A percentile compares a stretch with the other conserved stretches of the same genome.
These are phyloP conservation scores for Stagonosporopsis tanaceti DNA, from an alignment of 2,329 filamentous ascomycete species.

Conservation along the genomic window DNA sequence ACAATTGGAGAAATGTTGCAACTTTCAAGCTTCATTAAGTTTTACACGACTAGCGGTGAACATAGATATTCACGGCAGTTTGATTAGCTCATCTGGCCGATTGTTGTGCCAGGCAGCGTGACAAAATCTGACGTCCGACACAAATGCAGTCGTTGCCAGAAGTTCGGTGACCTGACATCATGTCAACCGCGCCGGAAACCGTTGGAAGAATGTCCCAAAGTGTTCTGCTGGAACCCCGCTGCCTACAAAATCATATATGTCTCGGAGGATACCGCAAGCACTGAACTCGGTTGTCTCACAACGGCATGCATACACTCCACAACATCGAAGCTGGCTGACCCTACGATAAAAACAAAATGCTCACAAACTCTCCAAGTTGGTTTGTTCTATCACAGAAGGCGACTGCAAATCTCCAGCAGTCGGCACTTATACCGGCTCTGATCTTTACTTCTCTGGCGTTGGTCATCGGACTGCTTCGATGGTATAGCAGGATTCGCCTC, in stretches of 20 bases:
- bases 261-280: neutral
- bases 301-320: neutral
- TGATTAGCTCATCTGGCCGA: neutral
- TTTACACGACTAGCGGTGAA: neutral
- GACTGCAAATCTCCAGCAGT: conserved; percentile 31
- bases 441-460: conserved; percentile 36
- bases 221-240: neutral
- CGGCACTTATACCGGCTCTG: conserved; percentile 37
- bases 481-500: conserved; percentile 36
- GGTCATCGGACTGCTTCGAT: conserved; percentile 34
- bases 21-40: neutral
- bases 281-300: neutral
- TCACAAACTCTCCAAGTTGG: conserved; percentile 34
- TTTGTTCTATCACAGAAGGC: conserved; percentile 31
- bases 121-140: neutral
- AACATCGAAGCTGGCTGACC: neutral
- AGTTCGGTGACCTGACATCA: conserved; percentile 4
- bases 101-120: neutral
- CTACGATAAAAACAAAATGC: conserved; percentile 16
- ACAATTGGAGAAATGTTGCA: too few species aligned
- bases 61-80: too few species aligned
- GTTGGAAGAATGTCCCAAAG: neutral
- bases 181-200: neutral
- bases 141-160: neutral
- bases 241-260: neutral